A percentile compares a stretch with the other conserved stretches of the same genome.
Evolutionary conservation across 345 rosid genomes (phyloP).

Genomic region (Hirschfeldia incana): DNA sequence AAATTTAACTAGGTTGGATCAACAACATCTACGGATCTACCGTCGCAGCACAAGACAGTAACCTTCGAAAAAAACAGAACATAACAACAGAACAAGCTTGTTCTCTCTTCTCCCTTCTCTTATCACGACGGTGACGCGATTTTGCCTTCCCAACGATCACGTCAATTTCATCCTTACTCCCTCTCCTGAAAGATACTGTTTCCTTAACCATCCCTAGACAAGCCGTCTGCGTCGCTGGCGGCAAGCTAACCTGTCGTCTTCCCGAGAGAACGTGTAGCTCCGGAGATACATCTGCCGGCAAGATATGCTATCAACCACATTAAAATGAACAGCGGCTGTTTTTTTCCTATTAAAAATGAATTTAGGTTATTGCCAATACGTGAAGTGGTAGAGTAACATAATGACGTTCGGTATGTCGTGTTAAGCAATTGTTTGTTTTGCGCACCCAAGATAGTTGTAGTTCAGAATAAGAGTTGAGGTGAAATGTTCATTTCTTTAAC

Average conservation of each 20-base stretch:
- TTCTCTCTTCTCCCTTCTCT: constrained; percentile 46
- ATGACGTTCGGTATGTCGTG: too few species aligned
- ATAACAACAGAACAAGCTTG: constrained; percentile 49
- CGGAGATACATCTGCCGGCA: constrained; percentile 83
- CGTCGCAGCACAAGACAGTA: constrained; percentile 45
- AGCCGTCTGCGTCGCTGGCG: constrained; percentile 15
- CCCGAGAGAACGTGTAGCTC: constrained; percentile 75
- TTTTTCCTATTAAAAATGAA: too few species aligned
- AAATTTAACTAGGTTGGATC: constrained; percentile 22
- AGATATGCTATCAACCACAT: constrained; percentile 75
- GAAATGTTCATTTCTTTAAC: too few species aligned
- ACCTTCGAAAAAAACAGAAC: constrained; percentile 45
- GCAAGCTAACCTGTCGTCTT: constrained; percentile 21
- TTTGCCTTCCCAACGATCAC: constrained; percentile 32
- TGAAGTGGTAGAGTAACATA: too few species aligned
- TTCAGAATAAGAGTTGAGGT: too few species aligned
- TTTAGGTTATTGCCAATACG: too few species aligned
- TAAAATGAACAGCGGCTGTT: too few species aligned
- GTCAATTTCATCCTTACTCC: constrained; percentile 29
- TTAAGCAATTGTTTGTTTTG: too few species aligned
- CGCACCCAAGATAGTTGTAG: too few species aligned
- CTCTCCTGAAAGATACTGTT: constrained; percentile 26
- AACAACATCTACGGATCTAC: constrained; percentile 44
- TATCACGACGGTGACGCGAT: constrained; percentile 40
- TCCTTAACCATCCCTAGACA: constrained; percentile 48